Evolutionary conservation across 2,329 filamentous ascomycete genomes (phyloP).

Genomic region (Sclerotinia sclerotiorum): DNA sequence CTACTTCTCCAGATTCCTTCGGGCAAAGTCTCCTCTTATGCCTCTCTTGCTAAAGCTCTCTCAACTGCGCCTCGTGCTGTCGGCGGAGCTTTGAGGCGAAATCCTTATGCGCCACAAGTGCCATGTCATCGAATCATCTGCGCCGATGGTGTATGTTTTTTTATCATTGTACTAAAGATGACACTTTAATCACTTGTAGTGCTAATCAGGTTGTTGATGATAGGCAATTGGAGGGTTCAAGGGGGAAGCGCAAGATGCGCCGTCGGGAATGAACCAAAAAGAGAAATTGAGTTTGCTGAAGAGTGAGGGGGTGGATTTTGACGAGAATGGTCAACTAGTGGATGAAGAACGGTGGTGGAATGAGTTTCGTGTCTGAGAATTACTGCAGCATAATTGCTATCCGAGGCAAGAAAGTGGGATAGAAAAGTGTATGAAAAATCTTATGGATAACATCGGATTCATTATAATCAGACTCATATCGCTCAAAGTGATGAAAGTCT

Average conservation of each 20-base stretch:
- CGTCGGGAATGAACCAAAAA: slow-evolving; percentile 49
- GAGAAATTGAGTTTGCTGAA: slow-evolving; percentile 43
- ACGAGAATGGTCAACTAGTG: not conserved
- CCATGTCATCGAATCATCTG: slow-evolving; percentile 62
- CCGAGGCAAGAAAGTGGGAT: not conserved
- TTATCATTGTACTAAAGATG: not conserved
- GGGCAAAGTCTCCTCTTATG: slow-evolving; percentile 61
- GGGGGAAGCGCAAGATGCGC: slow-evolving; percentile 52
- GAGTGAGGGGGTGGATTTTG: slow-evolving; percentile 9
- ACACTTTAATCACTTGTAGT: not conserved
- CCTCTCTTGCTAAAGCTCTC: slow-evolving; percentile 55
- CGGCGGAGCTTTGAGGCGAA: slow-evolving; percentile 58
- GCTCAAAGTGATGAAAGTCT: too few relatives aligned
- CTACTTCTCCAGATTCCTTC: slow-evolving; percentile 60
- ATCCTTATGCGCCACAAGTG: slow-evolving; percentile 63
- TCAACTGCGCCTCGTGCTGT: slow-evolving; percentile 61
- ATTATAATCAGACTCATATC: not conserved
- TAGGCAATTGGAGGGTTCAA: slow-evolving; percentile 51
- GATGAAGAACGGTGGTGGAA: slow-evolving; percentile 6
- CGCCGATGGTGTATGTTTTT: slow-evolving; percentile 48
- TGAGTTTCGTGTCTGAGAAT: not conserved
- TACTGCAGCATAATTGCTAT: not conserved
- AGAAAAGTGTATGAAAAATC: not conserved
- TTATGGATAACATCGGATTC: not conserved
- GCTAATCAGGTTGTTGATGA: not conserved